These are phyloP conservation scores for Juncus effusus DNA, from an alignment of 176 grass and related monocot species.

Conservation along the genomic window DNA sequence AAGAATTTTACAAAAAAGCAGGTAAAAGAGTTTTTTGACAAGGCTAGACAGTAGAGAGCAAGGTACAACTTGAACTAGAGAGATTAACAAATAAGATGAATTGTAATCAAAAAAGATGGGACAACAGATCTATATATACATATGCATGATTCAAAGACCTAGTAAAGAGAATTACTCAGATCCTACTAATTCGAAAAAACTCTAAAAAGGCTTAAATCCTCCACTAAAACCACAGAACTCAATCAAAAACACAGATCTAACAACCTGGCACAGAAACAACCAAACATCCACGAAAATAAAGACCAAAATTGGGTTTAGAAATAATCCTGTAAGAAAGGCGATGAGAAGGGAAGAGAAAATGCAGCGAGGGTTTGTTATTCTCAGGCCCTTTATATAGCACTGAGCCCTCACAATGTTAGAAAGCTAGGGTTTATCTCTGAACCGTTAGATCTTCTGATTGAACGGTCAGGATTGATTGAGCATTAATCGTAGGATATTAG, in stretches of 20 bases:
- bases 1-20: neutral
- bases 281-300: neutral
- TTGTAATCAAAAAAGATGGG: neutral
- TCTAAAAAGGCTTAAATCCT: neutral
- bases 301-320: neutral
- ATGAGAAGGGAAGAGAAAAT: neutral
- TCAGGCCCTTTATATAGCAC: constrained; percentile 3
- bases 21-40: no score
- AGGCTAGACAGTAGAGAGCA: neutral
- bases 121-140: neutral
- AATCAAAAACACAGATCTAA: neutral
- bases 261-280: neutral
- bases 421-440: constrained; percentile 22
- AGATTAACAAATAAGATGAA: neutral
- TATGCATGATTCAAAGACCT: no score
- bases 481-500: neutral
- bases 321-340: neutral
- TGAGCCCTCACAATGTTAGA: neutral
- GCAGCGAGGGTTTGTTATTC: constrained; percentile 22
- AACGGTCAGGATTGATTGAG: neutral
- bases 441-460: constrained; percentile 7
- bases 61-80: neutral
- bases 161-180: neutral
- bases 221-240: neutral
- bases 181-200: no score